Evolutionary conservation across 257 asterid species (phyloP).

Genomic region (Asclepias syriaca): DNA sequence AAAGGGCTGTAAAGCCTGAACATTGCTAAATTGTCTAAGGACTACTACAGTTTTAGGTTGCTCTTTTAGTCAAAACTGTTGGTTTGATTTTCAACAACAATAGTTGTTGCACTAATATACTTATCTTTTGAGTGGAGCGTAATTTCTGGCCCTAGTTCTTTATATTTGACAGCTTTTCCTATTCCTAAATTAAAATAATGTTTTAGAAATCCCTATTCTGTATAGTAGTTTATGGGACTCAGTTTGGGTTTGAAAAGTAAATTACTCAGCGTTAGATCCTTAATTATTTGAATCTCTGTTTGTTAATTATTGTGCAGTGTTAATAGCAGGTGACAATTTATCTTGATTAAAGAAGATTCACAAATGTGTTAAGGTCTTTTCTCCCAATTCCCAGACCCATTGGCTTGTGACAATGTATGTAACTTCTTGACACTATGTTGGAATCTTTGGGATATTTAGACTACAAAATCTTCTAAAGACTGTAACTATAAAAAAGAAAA

Average conservation of each 20-base stretch:
- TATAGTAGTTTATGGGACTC: neutral
- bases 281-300: no score
- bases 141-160: neutral
- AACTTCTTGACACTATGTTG: neutral
- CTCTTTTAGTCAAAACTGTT: neutral
- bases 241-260: neutral
- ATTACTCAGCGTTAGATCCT: neutral
- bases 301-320: no score
- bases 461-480: neutral
- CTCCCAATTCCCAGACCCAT: neutral
- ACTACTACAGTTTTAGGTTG: neutral
- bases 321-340: no score
- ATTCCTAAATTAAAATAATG: neutral
- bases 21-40: neutral
- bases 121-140: neutral
- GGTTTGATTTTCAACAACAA: neutral
- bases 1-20: neutral
- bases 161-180: neutral
- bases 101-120: neutral
- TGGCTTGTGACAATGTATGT: neutral
- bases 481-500: neutral
- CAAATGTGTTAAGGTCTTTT: neutral
- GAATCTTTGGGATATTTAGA: neutral
- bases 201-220: neutral
- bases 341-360: neutral